Percentiles rank a stretch among this genome's conserved stretches.
Conservation (phyloP, 129 eudicot species). For the Pseudognaphalium luteoalbum region DNA sequence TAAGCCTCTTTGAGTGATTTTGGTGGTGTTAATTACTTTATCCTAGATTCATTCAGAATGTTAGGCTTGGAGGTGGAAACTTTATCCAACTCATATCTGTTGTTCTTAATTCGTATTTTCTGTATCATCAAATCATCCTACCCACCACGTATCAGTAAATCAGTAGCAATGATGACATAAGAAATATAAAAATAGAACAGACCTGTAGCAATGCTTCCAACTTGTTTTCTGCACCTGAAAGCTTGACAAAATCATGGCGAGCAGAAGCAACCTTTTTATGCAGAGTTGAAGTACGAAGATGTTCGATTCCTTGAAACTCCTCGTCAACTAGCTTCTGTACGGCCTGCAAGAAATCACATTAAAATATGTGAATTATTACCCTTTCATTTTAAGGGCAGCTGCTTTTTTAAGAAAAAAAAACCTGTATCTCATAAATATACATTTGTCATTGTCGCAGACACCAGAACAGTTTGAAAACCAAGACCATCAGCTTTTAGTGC, state of each 20-base stretch:
- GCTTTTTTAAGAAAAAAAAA: background rate
- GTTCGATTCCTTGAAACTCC: conserved; percentile 88
- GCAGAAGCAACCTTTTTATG: conserved; percentile 93
- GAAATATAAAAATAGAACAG: background rate
- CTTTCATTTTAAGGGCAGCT: background rate
- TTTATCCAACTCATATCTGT: too few species aligned
- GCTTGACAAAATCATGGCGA: conserved; percentile 93
- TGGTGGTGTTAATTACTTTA: too few species aligned
- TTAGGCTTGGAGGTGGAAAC: too few species aligned
- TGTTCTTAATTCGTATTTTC: too few species aligned
- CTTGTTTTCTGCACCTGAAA: conserved; percentile 91
- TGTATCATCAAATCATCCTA: too few species aligned
- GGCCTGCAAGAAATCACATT: conserved; percentile 40
- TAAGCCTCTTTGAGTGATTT: too few species aligned
- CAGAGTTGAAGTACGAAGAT: conserved; percentile 82
- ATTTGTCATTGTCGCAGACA: conserved; percentile 93
- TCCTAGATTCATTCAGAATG: too few species aligned
- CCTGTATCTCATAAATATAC: conserved; percentile 36
- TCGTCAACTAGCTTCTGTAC: conserved; percentile 90
- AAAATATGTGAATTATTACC: background rate
- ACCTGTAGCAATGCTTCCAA: conserved; percentile 94
- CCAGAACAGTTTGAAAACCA: conserved; percentile 89
- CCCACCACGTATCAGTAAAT: too few species aligned
- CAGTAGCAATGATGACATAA: background rate
- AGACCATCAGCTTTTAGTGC: conserved; percentile 58